Evolutionary conservation across 331 rosid genomes (phyloP).

Genomic region (Malus hybrid): DNA sequence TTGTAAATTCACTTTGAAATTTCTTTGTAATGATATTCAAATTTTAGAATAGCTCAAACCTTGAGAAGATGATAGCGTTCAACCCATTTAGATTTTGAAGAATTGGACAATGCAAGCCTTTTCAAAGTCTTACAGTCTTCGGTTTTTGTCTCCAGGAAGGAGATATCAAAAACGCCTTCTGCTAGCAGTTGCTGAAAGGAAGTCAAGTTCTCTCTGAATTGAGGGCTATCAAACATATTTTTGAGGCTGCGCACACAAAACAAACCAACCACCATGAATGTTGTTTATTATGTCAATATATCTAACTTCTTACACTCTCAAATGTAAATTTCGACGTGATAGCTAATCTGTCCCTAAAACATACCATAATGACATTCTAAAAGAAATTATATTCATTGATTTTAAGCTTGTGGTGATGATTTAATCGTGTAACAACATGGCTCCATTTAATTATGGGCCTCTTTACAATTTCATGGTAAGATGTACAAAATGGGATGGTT

Average conservation of each 20-base stretch:
- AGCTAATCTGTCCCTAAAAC: neutral
- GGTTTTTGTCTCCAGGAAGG: constrained; percentile 52
- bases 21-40: neutral
- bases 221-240: constrained; percentile 64
- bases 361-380: neutral
- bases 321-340: neutral
- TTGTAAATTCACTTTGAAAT: neutral
- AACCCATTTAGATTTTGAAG: constrained; percentile 72
- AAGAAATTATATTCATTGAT: neutral
- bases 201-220: constrained; percentile 71
- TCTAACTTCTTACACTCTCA: neutral
- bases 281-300: neutral
- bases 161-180: constrained; percentile 77
- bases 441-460: neutral
- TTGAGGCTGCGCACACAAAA: constrained; percentile 60
- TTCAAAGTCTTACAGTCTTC: constrained; percentile 84
- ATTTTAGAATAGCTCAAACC: constrained; percentile 45
- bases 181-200: constrained; percentile 81
- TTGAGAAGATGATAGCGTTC: constrained; percentile 60
- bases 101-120: constrained; percentile 56
- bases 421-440: neutral
- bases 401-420: neutral
- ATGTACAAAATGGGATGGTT: constrained; percentile 1
- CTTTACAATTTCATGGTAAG: neutral
- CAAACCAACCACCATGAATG: constrained; percentile 12